These are phyloP conservation scores for Serendipita vermifera DNA, from an alignment of 768 basidiomycete genomes.

Conservation along the genomic window DNA sequence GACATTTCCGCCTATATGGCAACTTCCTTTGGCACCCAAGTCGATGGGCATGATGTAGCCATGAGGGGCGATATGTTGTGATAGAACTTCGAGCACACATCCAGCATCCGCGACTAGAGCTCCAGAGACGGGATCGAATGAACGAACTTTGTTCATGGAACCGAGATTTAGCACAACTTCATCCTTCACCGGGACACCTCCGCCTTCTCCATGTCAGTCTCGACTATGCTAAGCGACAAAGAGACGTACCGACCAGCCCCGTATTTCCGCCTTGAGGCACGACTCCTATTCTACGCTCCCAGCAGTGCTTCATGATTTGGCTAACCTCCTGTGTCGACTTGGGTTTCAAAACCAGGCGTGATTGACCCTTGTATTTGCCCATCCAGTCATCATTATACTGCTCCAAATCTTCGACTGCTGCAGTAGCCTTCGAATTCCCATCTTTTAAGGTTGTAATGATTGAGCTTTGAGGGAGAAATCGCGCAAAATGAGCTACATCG, in stretches of 20 bases:
- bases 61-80: conserved; percentile 72
- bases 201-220: conserved; percentile 27
- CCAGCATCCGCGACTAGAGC: conserved; percentile 89
- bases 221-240: too few species aligned
- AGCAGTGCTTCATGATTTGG: conserved; percentile 78
- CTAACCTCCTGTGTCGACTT: conserved; percentile 79
- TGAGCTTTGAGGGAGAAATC: not conserved
- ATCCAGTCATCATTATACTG: conserved; percentile 90
- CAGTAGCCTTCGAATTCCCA: not conserved
- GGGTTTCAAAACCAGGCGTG: conserved; percentile 79
- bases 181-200: conserved; percentile 75
- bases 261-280: conserved; percentile 99
- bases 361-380: conserved; percentile 80
- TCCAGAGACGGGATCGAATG: conserved; percentile 75
- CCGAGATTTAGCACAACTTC: conserved; percentile 77
- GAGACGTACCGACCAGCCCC: conserved; percentile 67
- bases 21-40: conserved; percentile 92
- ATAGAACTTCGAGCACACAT: conserved; percentile 78
- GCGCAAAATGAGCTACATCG: conserved; percentile 6
- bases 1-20: conserved; percentile 96
- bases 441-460: not conserved
- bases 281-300: conserved; percentile 65
- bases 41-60: conserved; percentile 96
- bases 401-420: conserved; percentile 46
- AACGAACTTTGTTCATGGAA: conserved; percentile 70